phyloP scores from a whole-genome alignment of 192 early-diverging fungal species.

The Coemansia sp. region DNA sequence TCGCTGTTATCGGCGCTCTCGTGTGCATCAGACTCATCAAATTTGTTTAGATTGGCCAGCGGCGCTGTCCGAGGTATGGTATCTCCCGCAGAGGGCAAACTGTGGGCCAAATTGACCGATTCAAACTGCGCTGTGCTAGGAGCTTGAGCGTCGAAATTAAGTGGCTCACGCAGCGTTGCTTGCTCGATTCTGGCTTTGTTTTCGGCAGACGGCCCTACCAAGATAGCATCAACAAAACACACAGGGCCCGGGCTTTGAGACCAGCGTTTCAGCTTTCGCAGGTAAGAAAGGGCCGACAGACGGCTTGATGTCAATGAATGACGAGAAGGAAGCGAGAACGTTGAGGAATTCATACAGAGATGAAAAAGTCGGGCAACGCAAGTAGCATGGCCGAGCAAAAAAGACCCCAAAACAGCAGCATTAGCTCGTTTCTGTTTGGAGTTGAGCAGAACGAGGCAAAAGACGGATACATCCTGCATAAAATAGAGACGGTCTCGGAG shows the following conservation, averaged over 20 bases:
- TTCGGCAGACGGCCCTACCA: neutral
- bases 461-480: neutral
- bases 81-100: neutral
- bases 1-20: slow-evolving; percentile 16
- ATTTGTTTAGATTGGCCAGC: neutral
- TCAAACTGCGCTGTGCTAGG: neutral
- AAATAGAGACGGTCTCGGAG: slow-evolving; percentile 1
- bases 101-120: neutral
- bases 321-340: neutral
- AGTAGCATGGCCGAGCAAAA: neutral
- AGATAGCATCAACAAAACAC: neutral
- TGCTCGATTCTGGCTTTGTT: neutral
- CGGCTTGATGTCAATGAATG: neutral
- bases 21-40: neutral
- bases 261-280: neutral
- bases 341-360: neutral
- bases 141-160: neutral
- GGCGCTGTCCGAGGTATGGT: neutral
- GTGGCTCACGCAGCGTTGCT: neutral
- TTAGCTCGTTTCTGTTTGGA: slow-evolving; percentile 1
- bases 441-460: neutral
- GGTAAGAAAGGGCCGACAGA: neutral
- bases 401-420: neutral
- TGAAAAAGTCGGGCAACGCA: neutral
- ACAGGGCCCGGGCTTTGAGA: neutral